Evolutionary conservation across 495 filamentous ascomycete genomes (phyloP), one percentile per base, ranked within the genome.

Genomic region (Darksidea phi): DNA sequence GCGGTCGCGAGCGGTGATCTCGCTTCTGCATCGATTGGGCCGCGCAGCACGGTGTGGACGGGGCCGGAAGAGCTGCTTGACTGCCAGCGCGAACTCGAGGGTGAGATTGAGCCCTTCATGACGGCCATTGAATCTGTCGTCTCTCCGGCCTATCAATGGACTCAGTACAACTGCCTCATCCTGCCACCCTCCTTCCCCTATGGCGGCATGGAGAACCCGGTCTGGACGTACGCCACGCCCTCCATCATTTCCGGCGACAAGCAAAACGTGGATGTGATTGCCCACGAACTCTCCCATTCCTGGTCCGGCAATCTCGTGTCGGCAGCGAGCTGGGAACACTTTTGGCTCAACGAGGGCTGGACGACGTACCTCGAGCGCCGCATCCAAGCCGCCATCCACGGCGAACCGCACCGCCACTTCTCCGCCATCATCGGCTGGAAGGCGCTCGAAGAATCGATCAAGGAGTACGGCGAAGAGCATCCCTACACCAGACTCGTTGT

Each of bases 301-400:
- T 97, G 92, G 91, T 92, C 88, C 64, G 94, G 93, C 13, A 98
- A 98, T 67, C 75, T 97, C 2, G 94, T 97, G 8, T 90, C 86
- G 6, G 93, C 88, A 70, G 85, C 86, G 54, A 91, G 85, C 32
- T 98, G 94, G 94, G 91, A 97, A 73, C 92, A 98, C 68, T 97
- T 96, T 71, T 97, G 92, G 92, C 73, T 97, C 54, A 97, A 97
- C 65, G 92, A 96, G 72, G 91, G 91, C 32, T 97, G 93, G 93
- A 96, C 92, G 1, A 88, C 86, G 7, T 96, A 97, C 70, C 83
- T 97, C 7, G 94, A 98, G 74, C 83, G 93, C 48, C 81, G 93
- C 43, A 86, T 90, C 57, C 74, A 80, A 54, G 83, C 82, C 1
- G 75, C 75, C 13, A 70, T 89, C 34, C 91, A 96, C 63, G 89